A percentile compares a stretch with the other conserved stretches of the same genome.
These are phyloP conservation scores for Cymodocea nodosa DNA, from an alignment of 116 monocot species.

Conservation along the genomic window DNA sequence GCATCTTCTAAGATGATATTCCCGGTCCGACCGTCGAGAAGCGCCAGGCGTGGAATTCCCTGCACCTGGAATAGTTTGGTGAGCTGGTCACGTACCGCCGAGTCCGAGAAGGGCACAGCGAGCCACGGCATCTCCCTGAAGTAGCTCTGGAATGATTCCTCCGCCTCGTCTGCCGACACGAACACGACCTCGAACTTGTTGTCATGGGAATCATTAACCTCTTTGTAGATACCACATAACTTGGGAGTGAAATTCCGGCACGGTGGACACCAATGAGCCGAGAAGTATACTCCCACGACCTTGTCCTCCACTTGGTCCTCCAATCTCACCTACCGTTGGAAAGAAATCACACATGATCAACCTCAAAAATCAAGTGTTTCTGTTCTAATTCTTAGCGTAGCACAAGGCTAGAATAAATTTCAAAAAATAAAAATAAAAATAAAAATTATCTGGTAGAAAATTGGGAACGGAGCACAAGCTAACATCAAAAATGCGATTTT, in stretches of 20 bases:
- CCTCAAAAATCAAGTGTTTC: too few relatives aligned
- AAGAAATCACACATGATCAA: too few relatives aligned
- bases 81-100: slow-evolving; percentile 18
- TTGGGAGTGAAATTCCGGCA: slow-evolving; percentile 48
- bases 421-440: too few relatives aligned
- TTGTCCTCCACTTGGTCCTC: too few relatives aligned
- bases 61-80: slow-evolving; percentile 23
- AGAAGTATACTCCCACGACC: slow-evolving; percentile 52
- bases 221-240: slow-evolving; percentile 32
- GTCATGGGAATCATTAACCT: slow-evolving; percentile 15
- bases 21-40: slow-evolving; percentile 30
- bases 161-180: slow-evolving; percentile 41
- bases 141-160: slow-evolving; percentile 27
- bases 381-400: too few relatives aligned
- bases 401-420: too few relatives aligned
- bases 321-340: too few relatives aligned
- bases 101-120: slow-evolving; percentile 56
- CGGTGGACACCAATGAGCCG: slow-evolving; percentile 43
- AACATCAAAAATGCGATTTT: too few relatives aligned
- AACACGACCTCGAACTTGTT: slow-evolving; percentile 43
- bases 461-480: too few relatives aligned
- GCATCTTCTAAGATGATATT: slow-evolving; percentile 19
- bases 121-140: slow-evolving; percentile 82
- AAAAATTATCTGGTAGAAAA: too few relatives aligned
- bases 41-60: slow-evolving; percentile 40